Conservation (phyloP, 192 early-diverging fungal species). For the Backusella psychrophila region DNA sequence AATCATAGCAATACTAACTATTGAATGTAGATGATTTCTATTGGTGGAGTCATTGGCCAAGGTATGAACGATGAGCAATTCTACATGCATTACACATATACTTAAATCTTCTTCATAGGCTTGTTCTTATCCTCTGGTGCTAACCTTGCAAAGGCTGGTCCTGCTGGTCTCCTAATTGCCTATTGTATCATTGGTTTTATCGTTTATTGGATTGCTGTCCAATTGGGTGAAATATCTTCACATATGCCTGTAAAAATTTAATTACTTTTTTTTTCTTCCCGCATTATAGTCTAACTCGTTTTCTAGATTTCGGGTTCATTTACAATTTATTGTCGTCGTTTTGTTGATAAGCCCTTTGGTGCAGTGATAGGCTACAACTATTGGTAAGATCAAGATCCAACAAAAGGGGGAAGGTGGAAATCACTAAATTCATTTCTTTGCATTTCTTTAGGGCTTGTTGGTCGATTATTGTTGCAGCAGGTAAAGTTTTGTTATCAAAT, state of each 20-base stretch:
- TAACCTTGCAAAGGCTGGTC: slow-evolving; percentile 71
- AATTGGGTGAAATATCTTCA: slow-evolving; percentile 71
- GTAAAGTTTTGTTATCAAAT: too few species aligned
- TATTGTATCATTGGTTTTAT: slow-evolving; percentile 72
- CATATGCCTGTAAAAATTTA: slow-evolving; percentile 51
- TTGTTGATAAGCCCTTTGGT: slow-evolving; percentile 77
- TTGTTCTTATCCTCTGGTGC: slow-evolving; percentile 79
- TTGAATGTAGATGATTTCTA: slow-evolving; percentile 48
- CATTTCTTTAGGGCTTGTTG: slow-evolving; percentile 4
- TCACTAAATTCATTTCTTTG: too few species aligned
- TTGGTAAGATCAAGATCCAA: background rate
- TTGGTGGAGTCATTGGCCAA: slow-evolving; percentile 73
- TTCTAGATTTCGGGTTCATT: slow-evolving; percentile 81
- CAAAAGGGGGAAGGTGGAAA: too few species aligned
- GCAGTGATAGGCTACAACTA: slow-evolving; percentile 66
- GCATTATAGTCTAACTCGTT: slow-evolving; percentile 4
- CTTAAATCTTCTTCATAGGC: background rate
- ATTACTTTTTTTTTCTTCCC: slow-evolving; percentile 41
- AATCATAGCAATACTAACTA: background rate
- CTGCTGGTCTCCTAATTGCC: slow-evolving; percentile 70
- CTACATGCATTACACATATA: background rate
- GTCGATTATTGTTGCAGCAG: slow-evolving; percentile 17
- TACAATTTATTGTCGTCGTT: slow-evolving; percentile 71
- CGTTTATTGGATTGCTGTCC: slow-evolving; percentile 66
- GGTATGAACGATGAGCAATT: slow-evolving; percentile 31